Evolutionary conservation across 2,329 filamentous ascomycete species (phyloP).

Genomic region (Fusarium sp.): DNA sequence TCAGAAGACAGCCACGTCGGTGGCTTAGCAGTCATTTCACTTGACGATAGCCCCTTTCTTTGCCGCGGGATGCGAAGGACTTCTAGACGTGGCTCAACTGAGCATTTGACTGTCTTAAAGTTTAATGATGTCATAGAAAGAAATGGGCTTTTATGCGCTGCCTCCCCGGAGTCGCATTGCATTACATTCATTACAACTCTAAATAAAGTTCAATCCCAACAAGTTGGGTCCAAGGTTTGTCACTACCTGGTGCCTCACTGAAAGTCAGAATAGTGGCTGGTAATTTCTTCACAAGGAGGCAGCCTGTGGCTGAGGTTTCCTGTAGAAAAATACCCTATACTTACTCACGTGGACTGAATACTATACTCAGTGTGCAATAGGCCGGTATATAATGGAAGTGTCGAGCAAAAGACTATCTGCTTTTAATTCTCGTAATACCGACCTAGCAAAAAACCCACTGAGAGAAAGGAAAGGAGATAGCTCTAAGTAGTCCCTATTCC

Average conservation of each 20-base stretch:
- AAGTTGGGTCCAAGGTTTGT: neutral
- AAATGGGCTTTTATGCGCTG: too few relatives aligned
- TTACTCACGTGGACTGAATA: too few relatives aligned
- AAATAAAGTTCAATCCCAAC: neutral
- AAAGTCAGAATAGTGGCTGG: neutral
- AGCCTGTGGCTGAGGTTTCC: too few relatives aligned
- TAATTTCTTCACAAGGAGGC: too few relatives aligned
- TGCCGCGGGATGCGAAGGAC: neutral
- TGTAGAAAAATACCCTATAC: too few relatives aligned
- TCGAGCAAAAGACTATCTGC: too few relatives aligned
- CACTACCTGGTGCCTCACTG: neutral
- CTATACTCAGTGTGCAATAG: too few relatives aligned
- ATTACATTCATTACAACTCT: neutral
- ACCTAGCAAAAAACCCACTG: too few relatives aligned
- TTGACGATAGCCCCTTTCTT: neutral
- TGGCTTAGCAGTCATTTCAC: neutral
- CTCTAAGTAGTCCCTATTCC: too few relatives aligned
- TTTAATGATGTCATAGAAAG: neutral
- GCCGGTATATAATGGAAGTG: too few relatives aligned
- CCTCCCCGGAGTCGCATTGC: neutral
- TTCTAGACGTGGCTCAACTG: neutral
- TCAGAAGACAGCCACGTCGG: neutral
- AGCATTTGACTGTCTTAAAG: neutral
- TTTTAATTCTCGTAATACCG: too few relatives aligned
- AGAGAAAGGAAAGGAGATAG: too few relatives aligned